A percentile compares a stretch with the other conserved stretches of the same genome.
phyloP scores from a whole-genome alignment of 2,329 filamentous ascomycete genomes.

The Parastagonospora avenae region DNA sequence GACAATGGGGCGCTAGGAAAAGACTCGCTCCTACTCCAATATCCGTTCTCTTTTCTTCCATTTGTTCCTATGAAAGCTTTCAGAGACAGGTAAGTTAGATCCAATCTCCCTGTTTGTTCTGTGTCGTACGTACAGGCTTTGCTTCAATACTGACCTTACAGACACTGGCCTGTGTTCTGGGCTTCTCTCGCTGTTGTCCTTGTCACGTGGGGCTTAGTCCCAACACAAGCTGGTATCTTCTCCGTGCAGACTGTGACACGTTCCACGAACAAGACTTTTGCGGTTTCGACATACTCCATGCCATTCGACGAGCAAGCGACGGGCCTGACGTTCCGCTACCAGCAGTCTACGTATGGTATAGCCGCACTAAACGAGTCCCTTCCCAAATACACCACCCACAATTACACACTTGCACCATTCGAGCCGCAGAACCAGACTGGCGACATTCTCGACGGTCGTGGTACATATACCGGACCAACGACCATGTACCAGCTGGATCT shows the following conservation, averaged over 20 bases:
- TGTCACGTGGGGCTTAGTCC: slow-evolving; percentile 62
- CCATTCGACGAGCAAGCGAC: slow-evolving; percentile 36
- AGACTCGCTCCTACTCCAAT: slow-evolving; percentile 59
- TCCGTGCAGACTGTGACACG: slow-evolving; percentile 40
- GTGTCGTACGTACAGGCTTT: too few species aligned
- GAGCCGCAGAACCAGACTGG: slow-evolving; percentile 16
- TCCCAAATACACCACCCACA: slow-evolving; percentile 51
- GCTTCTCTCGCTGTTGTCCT: slow-evolving; percentile 56
- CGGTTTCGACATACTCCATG: slow-evolving; percentile 26
- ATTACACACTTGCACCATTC: slow-evolving; percentile 55
- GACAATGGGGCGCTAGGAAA: slow-evolving; percentile 49
- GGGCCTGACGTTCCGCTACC: slow-evolving; percentile 44
- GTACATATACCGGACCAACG: slow-evolving; percentile 34
- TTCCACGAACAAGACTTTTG: slow-evolving; percentile 5
- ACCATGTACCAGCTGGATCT: slow-evolving; percentile 42
- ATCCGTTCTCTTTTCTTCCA: slow-evolving; percentile 58
- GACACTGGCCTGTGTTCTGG: slow-evolving; percentile 62
- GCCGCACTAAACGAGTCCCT: slow-evolving; percentile 53
- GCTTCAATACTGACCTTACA: too few species aligned
- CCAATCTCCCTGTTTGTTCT: neutral
- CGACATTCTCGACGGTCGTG: neutral
- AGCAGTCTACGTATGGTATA: slow-evolving; percentile 55
- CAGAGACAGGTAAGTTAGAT: slow-evolving; percentile 34
- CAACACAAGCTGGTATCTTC: slow-evolving; percentile 62
- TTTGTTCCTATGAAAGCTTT: slow-evolving; percentile 51